Evolutionary conservation across 345 rosid species (phyloP).

Genomic region (Gossypium turneri): DNA sequence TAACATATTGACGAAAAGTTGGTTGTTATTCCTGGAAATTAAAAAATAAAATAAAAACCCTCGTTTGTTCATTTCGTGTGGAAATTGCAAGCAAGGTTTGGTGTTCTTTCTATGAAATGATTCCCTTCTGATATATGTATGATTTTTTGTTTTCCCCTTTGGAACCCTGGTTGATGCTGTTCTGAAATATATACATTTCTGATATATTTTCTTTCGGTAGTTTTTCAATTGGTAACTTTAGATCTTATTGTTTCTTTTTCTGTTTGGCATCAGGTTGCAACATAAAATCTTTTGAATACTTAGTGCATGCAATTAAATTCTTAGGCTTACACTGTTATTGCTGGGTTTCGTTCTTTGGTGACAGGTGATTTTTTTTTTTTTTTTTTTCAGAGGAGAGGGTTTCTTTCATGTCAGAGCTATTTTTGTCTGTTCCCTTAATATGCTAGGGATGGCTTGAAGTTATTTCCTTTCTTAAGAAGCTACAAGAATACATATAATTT

Average conservation of each 20-base stretch:
- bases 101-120: background rate
- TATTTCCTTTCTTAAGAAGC: slow-evolving; percentile 7
- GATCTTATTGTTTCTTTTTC: background rate
- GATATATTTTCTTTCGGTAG: background rate
- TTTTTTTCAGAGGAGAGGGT: background rate
- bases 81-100: background rate
- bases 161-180: background rate
- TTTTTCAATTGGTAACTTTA: background rate
- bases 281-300: background rate
- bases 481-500: slow-evolving; percentile 6
- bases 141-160: background rate
- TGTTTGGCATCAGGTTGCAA: background rate
- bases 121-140: background rate
- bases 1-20: background rate
- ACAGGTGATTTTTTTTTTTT: slow-evolving; percentile 18
- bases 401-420: background rate
- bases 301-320: background rate
- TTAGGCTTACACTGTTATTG: background rate
- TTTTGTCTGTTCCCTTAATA: slow-evolving; percentile 5
- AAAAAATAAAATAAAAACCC: too few relatives aligned
- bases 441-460: slow-evolving; percentile 21
- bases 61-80: background rate
- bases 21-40: background rate
- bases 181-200: background rate
- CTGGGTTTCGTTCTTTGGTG: slow-evolving; percentile 14